Percentiles rank a stretch among this genome's conserved stretches.
These are phyloP conservation scores for Angomonas ambiguus DNA, from an alignment of 208 protist genomes.

Conservation along the genomic window DNA sequence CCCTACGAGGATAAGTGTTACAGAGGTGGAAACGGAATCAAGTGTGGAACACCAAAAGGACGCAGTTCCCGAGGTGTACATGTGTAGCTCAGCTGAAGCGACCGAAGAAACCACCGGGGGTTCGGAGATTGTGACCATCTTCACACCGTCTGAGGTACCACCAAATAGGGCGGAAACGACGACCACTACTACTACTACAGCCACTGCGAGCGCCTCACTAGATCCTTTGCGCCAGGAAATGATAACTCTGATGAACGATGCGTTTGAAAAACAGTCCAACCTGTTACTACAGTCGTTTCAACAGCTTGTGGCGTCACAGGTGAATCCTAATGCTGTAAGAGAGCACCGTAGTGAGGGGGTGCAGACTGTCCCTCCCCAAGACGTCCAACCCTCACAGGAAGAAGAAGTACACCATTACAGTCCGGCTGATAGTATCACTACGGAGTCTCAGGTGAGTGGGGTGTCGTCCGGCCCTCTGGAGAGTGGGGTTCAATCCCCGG, in stretches of 20 bases:
- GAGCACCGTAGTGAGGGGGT: not conserved
- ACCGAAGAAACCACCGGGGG: too few relatives aligned
- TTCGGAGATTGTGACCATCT: too few relatives aligned
- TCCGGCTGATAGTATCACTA: too few relatives aligned
- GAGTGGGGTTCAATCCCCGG: not conserved
- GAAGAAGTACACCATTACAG: not conserved
- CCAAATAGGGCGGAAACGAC: too few relatives aligned
- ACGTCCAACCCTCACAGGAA: not conserved
- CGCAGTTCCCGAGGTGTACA: too few relatives aligned
- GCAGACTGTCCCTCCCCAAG: not conserved
- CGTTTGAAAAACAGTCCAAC: not conserved
- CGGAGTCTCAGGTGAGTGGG: not conserved
- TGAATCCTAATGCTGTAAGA: not conserved
- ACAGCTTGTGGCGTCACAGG: not conserved
- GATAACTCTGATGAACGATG: not conserved
- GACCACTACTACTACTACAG: not conserved
- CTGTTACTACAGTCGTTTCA: not conserved
- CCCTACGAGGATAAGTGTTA: too few relatives aligned
- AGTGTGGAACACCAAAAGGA: too few relatives aligned
- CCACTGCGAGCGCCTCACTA: not conserved
- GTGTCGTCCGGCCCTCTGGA: not conserved
- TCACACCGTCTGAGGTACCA: too few relatives aligned
- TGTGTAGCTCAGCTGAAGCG: too few relatives aligned
- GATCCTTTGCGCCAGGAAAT: not conserved
- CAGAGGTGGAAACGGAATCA: too few relatives aligned